Percentiles rank a stretch among this genome's conserved stretches.
Evolutionary conservation across 345 rosid genomes (phyloP).

Genomic region (Hypericum perforatum): DNA sequence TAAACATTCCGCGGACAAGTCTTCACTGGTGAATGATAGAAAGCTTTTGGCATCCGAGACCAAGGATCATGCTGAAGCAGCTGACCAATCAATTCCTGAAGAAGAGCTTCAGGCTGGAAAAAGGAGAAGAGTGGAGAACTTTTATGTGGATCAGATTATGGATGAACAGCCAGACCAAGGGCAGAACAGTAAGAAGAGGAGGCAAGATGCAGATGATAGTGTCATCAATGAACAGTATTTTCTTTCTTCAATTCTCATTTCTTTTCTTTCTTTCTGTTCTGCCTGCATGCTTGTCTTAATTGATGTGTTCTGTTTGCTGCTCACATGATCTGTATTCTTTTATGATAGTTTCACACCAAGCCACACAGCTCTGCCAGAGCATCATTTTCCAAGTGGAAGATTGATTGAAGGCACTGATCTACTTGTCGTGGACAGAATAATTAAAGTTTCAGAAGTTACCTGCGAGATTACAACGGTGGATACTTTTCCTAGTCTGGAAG

Average conservation of each 20-base stretch:
- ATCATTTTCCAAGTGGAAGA: constrained; percentile 26
- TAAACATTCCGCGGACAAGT: constrained; percentile 47
- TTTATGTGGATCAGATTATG: constrained; percentile 15
- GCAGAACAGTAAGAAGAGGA: constrained; percentile 43
- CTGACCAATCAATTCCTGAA: constrained; percentile 25
- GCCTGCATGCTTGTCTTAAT: background rate
- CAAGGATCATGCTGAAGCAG: constrained; percentile 18
- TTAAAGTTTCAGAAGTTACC: constrained; percentile 38
- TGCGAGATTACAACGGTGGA: constrained; percentile 22
- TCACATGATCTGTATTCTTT: constrained; percentile 1
- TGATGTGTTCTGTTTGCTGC: background rate
- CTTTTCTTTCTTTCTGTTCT: background rate
- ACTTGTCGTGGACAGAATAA: constrained; percentile 31
- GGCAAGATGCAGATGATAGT: constrained; percentile 28
- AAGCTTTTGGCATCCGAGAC: constrained; percentile 19
- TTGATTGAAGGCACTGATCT: constrained; percentile 25
- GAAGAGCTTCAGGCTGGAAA: constrained; percentile 33
- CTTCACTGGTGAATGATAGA: constrained; percentile 20
- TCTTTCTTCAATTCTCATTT: constrained; percentile 7
- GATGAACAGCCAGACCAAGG: constrained; percentile 17
- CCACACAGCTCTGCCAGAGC: constrained; percentile 26
- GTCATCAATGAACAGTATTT: constrained; percentile 28
- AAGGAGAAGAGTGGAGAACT: constrained; percentile 42
- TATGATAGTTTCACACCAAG: constrained; percentile 25
- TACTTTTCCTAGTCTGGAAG: constrained; percentile 26